Base-by-base conservation (phyloP, 2,329 filamentous ascomycete genomes). In the Cladosporium austrohemisphaericum region DNA sequence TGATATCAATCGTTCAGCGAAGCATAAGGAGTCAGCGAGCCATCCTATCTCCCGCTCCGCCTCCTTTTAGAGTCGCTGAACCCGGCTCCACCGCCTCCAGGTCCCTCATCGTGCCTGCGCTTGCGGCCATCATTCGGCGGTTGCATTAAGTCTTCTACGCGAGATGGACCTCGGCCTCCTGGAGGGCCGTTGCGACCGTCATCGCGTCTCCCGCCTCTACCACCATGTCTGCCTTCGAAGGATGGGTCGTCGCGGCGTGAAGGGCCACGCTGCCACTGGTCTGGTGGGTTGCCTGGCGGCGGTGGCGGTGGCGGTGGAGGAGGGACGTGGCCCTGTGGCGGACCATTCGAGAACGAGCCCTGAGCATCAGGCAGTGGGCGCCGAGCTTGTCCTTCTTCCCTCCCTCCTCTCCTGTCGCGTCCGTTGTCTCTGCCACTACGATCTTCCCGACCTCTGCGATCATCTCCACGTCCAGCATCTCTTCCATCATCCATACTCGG, bases 41-140 rank as follows among this genome's bases (percentile, higher is more conserved):
- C n/a, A 14, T 20, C 28, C 35, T 50, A 50, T 20, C 48, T 36
- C 26, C 48, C 48, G 16, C 48, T 50, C 6, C 48, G 20, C 8
- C 48, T 44, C 23, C 48, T 41, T 14, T 50, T 50, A 10, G 48
- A n/a, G 6, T 45, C 40, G 5, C 23, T 29, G 8, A 16, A 16
- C 6, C 37, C 37, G 25, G 37, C 22, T 3, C 29, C 31, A 3
- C 26, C 26, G 3, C 25, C 35, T 9, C 22, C 28, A 19, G 51
- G 52, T 18, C 38, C 41, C 6, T 64, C 62, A 18, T 65, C 62
- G 35, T 61, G 60, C 41, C 60, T 52, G 9, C 61, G 57, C 55
- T 65, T 65, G 35, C 62, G 55, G 10, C 51, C 56, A 44, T 55
- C 55, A 14, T 35, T 38, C 19, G 36, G 26, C 20, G 37, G 38